Base-by-base conservation (phyloP, 768 basidiomycete genomes). In the Collybia sordida region DNA sequence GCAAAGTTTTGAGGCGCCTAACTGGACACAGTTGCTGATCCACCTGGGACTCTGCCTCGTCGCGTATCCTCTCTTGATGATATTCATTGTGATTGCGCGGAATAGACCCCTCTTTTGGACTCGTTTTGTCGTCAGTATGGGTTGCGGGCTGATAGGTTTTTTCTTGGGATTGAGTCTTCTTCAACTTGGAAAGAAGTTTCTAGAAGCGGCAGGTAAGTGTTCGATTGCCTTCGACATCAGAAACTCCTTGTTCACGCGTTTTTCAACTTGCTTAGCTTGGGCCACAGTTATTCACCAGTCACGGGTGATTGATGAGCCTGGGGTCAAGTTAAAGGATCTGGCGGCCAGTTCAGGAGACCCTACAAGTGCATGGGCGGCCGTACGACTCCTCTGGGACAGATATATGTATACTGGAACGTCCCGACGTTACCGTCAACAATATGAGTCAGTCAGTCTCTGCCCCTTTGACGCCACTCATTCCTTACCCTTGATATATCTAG, bases 271-370 rank as follows among this genome's bases (percentile, higher is more conserved):
- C 31, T 31, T 11, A 76, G 73, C 71, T 2, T 76, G 74, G 73
- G 73, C 73, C 3, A 76, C 73, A 3, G 54, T 76, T 9, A 73
- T 76, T 12, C 72, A 76, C 40, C 71, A 71, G 52, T 73, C 72
- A 22, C 61, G 60, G 17, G 55, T 59, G 44, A 34, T 57, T 21
- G 53, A 61, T 37, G 49, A 50, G 6, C 64, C 69, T 6, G 73
- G 74, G 12, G 58, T 75, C 11, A 54, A 64, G 31, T 36, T 76
- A 24, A 64, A 59, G 47, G 72, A 74, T 62, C 54, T 76, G 24
- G 70, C 67, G 0, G 60, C 64, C 0, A 64, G 63, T 18, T 59
- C 70, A 0, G 52, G 64, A 7, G 64, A 68, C 42, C 60, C 67
- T 3, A 62, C 58, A 15, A 67, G 69, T 25, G 55, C 60, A 8